Conservation (phyloP, 176 grass and related monocot genomes). For the Oryza brachyantha region DNA sequence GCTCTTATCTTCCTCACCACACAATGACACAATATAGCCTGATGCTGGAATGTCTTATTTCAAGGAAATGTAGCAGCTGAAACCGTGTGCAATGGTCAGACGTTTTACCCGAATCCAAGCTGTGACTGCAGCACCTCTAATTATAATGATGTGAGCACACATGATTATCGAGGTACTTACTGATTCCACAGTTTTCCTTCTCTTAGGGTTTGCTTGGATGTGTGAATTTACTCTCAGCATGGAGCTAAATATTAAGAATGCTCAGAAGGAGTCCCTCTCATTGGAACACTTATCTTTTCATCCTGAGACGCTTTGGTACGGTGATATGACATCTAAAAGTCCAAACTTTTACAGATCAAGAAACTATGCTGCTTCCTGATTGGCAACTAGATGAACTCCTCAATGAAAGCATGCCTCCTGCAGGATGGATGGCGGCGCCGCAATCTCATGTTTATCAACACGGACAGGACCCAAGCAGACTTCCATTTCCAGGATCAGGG, state of each 20-base stretch:
- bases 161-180: background rate
- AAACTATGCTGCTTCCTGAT: background rate
- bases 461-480: background rate
- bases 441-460: too few relatives aligned
- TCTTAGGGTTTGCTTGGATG: too few relatives aligned
- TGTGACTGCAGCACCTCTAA: background rate
- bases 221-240: too few relatives aligned
- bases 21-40: background rate
- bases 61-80: background rate
- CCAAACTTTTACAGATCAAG: conserved; percentile 10
- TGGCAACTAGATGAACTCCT: too few relatives aligned
- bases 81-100: background rate
- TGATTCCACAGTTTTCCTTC: too few relatives aligned
- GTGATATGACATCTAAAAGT: background rate
- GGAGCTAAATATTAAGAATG: too few relatives aligned
- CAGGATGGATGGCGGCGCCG: background rate
- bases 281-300: background rate
- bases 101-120: background rate
- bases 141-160: background rate
- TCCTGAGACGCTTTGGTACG: background rate
- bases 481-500: background rate
- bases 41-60: background rate
- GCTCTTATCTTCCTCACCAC: background rate
- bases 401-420: background rate
- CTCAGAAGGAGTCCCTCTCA: too few relatives aligned